Evolutionary conservation across 2,329 filamentous ascomycete genomes (phyloP), one percentile per base, ranked within the genome.

Genomic region (Ceratocystis huliohia): DNA sequence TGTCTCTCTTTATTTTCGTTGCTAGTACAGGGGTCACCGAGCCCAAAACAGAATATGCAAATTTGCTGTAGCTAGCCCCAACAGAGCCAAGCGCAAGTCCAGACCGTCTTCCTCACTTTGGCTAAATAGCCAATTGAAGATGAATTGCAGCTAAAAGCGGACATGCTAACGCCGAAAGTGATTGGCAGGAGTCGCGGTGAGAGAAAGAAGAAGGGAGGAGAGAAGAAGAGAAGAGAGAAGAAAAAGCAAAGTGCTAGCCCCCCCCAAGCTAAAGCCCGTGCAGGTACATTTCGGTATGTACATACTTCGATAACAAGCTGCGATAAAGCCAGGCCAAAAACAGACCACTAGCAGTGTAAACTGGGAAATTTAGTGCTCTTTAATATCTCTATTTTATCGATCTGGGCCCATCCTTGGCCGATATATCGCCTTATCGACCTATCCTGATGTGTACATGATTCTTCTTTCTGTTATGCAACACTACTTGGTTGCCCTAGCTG

Each of bases 1-100:
- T 59, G 56, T 59, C 56, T 59, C 28, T 59, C 56, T 37, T 59
- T 37, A 59, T 59, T 59, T 59, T 33, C 56, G 56, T 59, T 15
- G 56, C 6, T 30, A 59, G 30, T 17, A 13, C 56, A 59, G 28
- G 56, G 28, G 28, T 59, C 56, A 59, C 56, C 56, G 28, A 59
- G 22, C 28, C 15, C 5, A 57, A 57, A n/a, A 10, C 53, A n/a
- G 22, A 3, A 30, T n/a, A 13, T 10, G 22, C 28, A n/a, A 17
- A n/a, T 25, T 30, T 59, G 25, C 5, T 7, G 4, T 15, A 28
- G 25, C n/a, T 20, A 57, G 5, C 13, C 53, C 53, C 53, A 15
- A 30, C 30, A 10, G 33, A n/a, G 28, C 28, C 56, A 22, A 30
- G 8, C 28, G 13, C 28, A 56, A 25, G 4, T 59, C 25, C 56